Evolutionary conservation across 345 rosid species (phyloP).

Genomic region (Salix brachista): DNA sequence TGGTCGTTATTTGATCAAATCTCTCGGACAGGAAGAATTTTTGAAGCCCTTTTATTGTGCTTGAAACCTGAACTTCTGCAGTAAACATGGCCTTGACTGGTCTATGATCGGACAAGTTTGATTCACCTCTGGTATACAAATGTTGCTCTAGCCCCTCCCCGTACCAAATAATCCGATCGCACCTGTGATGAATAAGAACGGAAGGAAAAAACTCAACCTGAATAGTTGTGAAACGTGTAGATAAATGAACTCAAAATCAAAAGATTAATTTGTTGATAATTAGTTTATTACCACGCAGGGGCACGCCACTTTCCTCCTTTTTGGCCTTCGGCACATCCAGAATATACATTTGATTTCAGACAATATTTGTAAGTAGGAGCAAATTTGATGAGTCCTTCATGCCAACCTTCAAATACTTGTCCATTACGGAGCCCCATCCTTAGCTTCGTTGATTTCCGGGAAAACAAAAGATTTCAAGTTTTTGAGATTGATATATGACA

Average conservation of each 20-base stretch:
- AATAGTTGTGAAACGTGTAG: no score
- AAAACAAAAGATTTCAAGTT: not conserved
- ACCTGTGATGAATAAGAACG: slow-evolving; percentile 23
- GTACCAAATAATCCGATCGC: slow-evolving; percentile 75
- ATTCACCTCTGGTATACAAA: slow-evolving; percentile 57
- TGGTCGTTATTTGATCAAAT: slow-evolving; percentile 33
- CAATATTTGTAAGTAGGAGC: slow-evolving; percentile 79
- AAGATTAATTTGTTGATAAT: not conserved
- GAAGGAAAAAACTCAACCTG: not conserved
- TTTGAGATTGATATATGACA: not conserved
- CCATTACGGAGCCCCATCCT: slow-evolving; percentile 56
- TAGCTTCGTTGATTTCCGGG: slow-evolving; percentile 37
- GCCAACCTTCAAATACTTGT: slow-evolving; percentile 57
- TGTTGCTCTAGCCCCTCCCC: slow-evolving; percentile 64
- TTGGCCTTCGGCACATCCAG: slow-evolving; percentile 44
- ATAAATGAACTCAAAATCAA: not conserved
- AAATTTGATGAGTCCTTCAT: slow-evolving; percentile 58
- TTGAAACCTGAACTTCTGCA: slow-evolving; percentile 36
- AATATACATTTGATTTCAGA: slow-evolving; percentile 56
- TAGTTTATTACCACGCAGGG: slow-evolving; percentile 62
- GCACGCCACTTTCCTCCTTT: slow-evolving; percentile 61
- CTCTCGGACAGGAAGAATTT: slow-evolving; percentile 52
- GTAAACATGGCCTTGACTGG: slow-evolving; percentile 66
- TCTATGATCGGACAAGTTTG: slow-evolving; percentile 69
- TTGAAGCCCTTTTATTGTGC: slow-evolving; percentile 26